phyloP scores from a whole-genome alignment of 2,329 filamentous ascomycete genomes.

The Aspergillus cejpii region DNA sequence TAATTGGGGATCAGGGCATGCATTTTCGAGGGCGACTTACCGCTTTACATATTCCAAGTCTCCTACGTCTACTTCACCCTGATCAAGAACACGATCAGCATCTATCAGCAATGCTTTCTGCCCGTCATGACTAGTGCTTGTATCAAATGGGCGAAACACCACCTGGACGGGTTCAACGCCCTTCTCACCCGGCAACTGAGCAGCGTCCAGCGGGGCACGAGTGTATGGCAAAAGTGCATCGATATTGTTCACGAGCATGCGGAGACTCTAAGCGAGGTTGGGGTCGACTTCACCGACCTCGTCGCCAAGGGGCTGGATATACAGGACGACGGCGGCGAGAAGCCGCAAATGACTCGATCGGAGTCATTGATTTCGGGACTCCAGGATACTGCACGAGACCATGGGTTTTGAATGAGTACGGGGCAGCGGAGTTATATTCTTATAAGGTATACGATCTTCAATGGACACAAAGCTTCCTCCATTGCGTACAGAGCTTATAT shows the following conservation, averaged over 20 bases:
- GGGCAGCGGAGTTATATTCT: not conserved
- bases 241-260: conserved; percentile 74
- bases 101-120: conserved; percentile 82
- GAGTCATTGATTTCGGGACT: conserved; percentile 19
- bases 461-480: too few relatives aligned
- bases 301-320: conserved; percentile 54
- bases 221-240: conserved; percentile 77
- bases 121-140: conserved; percentile 84
- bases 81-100: conserved; percentile 85
- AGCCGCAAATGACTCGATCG: conserved; percentile 22
- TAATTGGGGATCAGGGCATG: conserved; percentile 59
- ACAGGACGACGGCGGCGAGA: conserved; percentile 17
- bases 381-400: conserved; percentile 11
- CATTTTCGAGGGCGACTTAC: conserved; percentile 88
- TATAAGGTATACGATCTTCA: not conserved
- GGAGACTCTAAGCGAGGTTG: conserved; percentile 71
- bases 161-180: conserved; percentile 83
- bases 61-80: conserved; percentile 94
- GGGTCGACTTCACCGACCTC: conserved; percentile 79
- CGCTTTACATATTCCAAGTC: conserved; percentile 88
- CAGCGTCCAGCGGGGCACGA: conserved; percentile 68
- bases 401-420: not conserved
- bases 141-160: conserved; percentile 96
- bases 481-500: too few relatives aligned
- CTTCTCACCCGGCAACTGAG: conserved; percentile 78